Evolutionary conservation across 192 early-diverging fungal genomes (phyloP), one percentile per base, ranked within the genome.

Genomic region (Coemansia sp.): DNA sequence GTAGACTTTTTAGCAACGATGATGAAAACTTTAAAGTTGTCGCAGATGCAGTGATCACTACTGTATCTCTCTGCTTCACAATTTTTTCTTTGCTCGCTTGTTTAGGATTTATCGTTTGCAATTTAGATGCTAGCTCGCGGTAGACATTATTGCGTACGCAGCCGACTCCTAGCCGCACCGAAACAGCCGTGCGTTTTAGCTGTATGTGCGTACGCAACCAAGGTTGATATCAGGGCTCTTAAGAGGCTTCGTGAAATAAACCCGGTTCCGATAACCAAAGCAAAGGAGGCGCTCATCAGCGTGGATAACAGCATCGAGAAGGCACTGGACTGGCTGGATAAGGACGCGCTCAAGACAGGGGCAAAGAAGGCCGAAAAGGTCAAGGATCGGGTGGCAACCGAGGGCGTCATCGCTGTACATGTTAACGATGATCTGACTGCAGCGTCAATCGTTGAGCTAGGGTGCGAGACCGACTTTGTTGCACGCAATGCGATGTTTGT

Each of bases 391-490:
- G 81, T 83, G 37, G 88, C 95, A 19, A 66, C 79, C 13, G 91
- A 94, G 63, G 95, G 95, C 20, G 85, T 87, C 6, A 81, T 86
- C 11, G 74, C 82, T 2, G 70, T 88, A 47, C 80, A 87, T 23
- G 61, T 63, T 44, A 72, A 68, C 58, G 72, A 66, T 6, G 56
- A 55, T 57, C 71, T 65, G 52, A 78, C 81, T 28, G 74, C 75
- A 27, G 85, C 84, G 14, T 74, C 89, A 13, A 87, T 91, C 40
- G 74, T 90, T 27, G 89, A 92, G 82, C 87, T 91, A 50, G 70
- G 67, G 74, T 94, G 91, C 61, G 96, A 98, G 73, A 96, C 96
- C 0, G 96, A 98, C 70, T 98, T 98, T 86, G 96, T 98, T 6
- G 91, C 93, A 7, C 85, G 91, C 57, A 92, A 89, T 65, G 72